These are phyloP conservation scores for Clarireedia homoeocarpa DNA, from an alignment of 2,329 filamentous ascomycete species.

Conservation along the genomic window DNA sequence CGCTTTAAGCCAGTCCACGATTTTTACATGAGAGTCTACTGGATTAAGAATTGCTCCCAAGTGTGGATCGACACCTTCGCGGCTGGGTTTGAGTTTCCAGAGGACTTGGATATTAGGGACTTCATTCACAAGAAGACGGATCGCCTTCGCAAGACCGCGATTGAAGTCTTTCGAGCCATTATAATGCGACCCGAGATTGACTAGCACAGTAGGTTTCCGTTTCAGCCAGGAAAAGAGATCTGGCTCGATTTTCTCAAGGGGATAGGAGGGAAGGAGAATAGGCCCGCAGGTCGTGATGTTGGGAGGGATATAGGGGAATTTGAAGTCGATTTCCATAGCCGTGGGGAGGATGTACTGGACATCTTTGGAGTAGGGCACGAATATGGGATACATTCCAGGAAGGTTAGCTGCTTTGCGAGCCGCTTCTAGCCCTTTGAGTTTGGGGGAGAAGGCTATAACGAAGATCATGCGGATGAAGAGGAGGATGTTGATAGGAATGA, in stretches of 20 bases:
- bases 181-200: conserved; percentile 38
- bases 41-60: neutral
- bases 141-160: conserved; percentile 32
- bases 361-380: conserved; percentile 28
- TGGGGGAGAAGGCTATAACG: conserved; percentile 15
- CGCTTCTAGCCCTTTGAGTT: conserved; percentile 18
- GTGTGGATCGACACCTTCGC: conserved; percentile 8
- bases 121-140: conserved; percentile 32
- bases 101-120: conserved; percentile 26
- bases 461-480: conserved; percentile 28
- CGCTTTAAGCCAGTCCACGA: conserved; percentile 35
- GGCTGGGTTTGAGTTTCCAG: conserved; percentile 30
- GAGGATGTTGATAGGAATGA: conserved; percentile 36
- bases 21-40: conserved; percentile 27
- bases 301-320: conserved; percentile 34
- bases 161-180: conserved; percentile 25
- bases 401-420: conserved; percentile 24
- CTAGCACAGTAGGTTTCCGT: conserved; percentile 36
- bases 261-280: conserved; percentile 32
- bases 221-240: conserved; percentile 38
- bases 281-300: conserved; percentile 40
- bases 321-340: conserved; percentile 27
- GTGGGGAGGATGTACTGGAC: conserved; percentile 22
- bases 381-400: conserved; percentile 19
- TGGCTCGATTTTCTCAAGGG: conserved; percentile 33